phyloP scores from a whole-genome alignment of 306 rosid species.

The Medicago truncatula region DNA sequence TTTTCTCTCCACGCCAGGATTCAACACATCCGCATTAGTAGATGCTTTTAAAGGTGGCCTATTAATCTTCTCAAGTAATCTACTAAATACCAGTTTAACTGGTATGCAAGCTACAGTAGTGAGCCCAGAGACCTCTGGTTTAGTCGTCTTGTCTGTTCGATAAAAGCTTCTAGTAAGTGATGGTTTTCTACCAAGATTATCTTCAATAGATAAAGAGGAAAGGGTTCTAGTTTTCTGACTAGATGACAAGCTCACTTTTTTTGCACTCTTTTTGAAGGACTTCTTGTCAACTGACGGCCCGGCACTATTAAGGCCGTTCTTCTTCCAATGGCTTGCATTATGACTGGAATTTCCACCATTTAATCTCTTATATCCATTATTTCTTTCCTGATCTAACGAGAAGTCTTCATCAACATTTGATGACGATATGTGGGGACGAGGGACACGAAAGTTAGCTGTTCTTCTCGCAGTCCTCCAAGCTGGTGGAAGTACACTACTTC shows the following conservation, averaged over 20 bases:
- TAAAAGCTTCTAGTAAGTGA: conserved; percentile 54
- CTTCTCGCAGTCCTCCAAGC: conserved; percentile 99
- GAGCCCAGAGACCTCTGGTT: conserved; percentile 74
- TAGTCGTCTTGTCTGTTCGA: conserved; percentile 68
- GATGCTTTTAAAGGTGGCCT: conserved; percentile 86
- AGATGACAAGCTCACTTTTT: conserved; percentile 73
- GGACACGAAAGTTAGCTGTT: conserved; percentile 89
- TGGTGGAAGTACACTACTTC: conserved; percentile 72
- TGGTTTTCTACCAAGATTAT: conserved; percentile 60
- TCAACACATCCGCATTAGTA: conserved; percentile 63
- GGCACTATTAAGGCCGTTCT: conserved; percentile 46
- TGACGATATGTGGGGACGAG: conserved; percentile 73
- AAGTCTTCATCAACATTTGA: conserved; percentile 67
- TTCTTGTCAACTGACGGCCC: conserved; percentile 61
- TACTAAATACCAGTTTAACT: conserved; percentile 88
- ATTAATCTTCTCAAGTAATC: conserved; percentile 98
- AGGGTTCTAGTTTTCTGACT: conserved; percentile 96
- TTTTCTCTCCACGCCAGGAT: conserved; percentile 65
- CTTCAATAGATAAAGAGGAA: conserved; percentile 78
- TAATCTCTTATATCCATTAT: conserved; percentile 51
- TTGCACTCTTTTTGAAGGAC: conserved; percentile 59
- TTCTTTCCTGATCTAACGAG: conserved; percentile 69
- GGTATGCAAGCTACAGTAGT: conserved; percentile 98
- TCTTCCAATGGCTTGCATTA: conserved; percentile 58
- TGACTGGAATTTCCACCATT: conserved; percentile 62